These are phyloP conservation scores for Pyrenula aspistea DNA, from an alignment of 495 filamentous ascomycete genomes.

Conservation along the genomic window DNA sequence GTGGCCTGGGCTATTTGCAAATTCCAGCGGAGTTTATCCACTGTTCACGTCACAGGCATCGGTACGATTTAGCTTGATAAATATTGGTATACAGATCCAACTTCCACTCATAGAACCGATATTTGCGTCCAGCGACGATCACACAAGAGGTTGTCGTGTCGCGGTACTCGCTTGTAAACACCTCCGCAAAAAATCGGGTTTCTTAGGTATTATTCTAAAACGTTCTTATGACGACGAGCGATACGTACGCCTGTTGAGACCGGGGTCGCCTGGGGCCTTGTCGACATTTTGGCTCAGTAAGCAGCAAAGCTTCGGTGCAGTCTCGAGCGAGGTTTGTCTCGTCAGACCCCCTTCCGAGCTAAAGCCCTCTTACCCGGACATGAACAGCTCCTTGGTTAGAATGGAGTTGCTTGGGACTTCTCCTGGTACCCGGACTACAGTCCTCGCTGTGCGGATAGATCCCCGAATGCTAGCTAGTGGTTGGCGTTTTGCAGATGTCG, in stretches of 20 bases:
- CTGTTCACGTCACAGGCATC: background rate
- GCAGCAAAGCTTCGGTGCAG: background rate
- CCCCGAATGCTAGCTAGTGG: background rate
- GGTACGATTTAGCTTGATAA: background rate
- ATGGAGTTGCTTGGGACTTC: no score
- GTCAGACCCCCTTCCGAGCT: no score
- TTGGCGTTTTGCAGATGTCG: background rate
- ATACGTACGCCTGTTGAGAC: background rate
- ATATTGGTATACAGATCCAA: background rate
- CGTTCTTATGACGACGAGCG: background rate
- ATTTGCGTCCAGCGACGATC: background rate
- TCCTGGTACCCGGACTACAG: no score
- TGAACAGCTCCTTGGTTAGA: no score
- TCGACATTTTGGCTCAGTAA: background rate
- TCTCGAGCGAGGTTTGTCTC: background rate
- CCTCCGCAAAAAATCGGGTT: background rate
- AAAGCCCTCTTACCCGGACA: no score
- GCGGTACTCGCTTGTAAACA: background rate
- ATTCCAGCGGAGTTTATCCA: background rate
- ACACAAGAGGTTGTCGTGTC: background rate
- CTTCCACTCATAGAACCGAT: background rate
- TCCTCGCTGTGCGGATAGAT: background rate
- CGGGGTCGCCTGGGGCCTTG: background rate
- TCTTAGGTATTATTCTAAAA: background rate
- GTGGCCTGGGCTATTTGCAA: background rate